Evolutionary conservation across 1,284 basidiomycete species (phyloP).

Genomic region (Ganoderma leucocontextum): DNA sequence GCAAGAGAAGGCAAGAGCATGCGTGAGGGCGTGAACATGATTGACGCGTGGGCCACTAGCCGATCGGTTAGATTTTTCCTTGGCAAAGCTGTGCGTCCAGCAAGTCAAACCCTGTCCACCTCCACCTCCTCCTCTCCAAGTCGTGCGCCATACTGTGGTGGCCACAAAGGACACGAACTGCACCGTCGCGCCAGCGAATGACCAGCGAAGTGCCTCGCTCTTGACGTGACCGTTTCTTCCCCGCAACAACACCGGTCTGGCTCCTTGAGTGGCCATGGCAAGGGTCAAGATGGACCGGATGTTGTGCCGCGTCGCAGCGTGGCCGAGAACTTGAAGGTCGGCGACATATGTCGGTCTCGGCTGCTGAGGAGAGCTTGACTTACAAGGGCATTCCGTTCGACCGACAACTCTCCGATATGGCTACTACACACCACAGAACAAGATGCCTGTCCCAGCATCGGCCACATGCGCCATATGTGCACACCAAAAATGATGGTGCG

Average conservation of each 20-base stretch:
- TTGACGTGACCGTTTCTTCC: background rate
- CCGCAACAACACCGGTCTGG: background rate
- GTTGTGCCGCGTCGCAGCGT: too few relatives aligned
- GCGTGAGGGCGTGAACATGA: background rate
- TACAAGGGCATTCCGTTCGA: background rate
- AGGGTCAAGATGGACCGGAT: background rate
- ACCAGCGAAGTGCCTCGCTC: background rate
- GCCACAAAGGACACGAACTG: too few relatives aligned
- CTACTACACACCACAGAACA: background rate
- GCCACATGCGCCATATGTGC: too few relatives aligned
- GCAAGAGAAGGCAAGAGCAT: background rate
- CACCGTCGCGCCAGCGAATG: background rate
- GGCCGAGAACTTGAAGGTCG: background rate
- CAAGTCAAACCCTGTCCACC: background rate
- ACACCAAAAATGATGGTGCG: too few relatives aligned
- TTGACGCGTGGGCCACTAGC: background rate
- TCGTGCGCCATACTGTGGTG: too few relatives aligned
- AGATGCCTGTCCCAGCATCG: background rate
- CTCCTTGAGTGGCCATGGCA: background rate
- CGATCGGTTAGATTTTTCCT: background rate
- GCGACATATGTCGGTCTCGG: background rate
- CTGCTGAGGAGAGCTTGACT: too few relatives aligned
- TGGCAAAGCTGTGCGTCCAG: background rate
- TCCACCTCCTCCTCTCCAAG: background rate
- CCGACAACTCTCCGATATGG: background rate